phyloP scores from a whole-genome alignment of 2,329 filamentous ascomycete genomes.

The Zasmidium citrigriseum region DNA sequence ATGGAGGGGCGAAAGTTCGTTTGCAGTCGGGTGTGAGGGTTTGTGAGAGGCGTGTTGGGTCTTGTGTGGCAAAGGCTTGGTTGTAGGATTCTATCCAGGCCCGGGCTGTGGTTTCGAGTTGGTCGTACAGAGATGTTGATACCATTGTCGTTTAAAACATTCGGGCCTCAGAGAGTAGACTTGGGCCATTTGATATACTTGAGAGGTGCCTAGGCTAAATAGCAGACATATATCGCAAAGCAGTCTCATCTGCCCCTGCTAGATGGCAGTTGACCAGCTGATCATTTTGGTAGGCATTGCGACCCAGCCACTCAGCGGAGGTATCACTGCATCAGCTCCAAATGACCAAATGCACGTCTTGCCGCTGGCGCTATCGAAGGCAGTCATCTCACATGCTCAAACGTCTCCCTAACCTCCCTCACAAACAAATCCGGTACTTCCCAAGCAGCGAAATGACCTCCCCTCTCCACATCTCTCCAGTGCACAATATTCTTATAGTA shows the following conservation, averaged over 20 bases:
- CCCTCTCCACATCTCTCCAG: slow-evolving; percentile 16
- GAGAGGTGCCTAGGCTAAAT: too few species aligned
- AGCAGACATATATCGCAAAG: too few species aligned
- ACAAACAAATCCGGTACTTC: slow-evolving; percentile 15
- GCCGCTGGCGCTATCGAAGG: too few species aligned
- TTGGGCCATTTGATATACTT: too few species aligned
- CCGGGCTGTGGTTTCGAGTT: background rate
- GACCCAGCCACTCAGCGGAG: too few species aligned
- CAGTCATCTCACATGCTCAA: background rate
- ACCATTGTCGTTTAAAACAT: background rate
- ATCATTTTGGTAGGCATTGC: too few species aligned
- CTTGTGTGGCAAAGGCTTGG: background rate
- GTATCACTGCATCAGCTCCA: too few species aligned
- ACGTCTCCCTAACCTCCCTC: slow-evolving; percentile 10
- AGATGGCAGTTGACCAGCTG: too few species aligned
- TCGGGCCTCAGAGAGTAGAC: background rate
- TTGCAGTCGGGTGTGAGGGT: background rate
- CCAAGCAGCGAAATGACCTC: slow-evolving; percentile 22
- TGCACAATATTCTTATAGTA: slow-evolving; percentile 17
- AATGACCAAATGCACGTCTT: too few species aligned
- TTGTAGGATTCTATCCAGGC: background rate
- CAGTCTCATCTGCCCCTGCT: too few species aligned
- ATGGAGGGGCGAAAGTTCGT: background rate
- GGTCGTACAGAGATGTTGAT: background rate
- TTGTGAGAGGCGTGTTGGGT: background rate